Evolutionary conservation across 2,329 filamentous ascomycete species (phyloP).

Genomic region (Dissoconium aciculare): DNA sequence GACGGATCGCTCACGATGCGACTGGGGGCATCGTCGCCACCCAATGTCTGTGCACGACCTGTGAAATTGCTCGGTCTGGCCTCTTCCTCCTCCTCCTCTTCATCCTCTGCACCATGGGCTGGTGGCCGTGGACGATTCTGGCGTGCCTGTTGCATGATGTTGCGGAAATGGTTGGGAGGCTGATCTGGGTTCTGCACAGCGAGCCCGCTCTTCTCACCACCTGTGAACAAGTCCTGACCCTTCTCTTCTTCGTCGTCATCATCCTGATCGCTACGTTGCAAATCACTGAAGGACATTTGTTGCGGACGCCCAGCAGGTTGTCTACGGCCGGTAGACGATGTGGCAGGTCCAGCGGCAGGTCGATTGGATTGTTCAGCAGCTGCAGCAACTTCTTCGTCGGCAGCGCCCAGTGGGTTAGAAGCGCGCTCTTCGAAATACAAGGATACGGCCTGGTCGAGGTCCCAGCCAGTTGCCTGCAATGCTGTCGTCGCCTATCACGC

Average conservation of each 20-base stretch:
- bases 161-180: conserved; percentile 33
- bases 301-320: conserved; percentile 16
- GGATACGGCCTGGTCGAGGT: conserved; percentile 31
- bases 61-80: conserved; percentile 37
- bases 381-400: conserved; percentile 19
- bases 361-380: conserved; percentile 8
- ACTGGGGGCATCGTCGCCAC: conserved; percentile 61
- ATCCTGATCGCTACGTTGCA: conserved; percentile 36
- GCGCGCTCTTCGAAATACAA: conserved; percentile 32
- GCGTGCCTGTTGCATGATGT: conserved; percentile 35
- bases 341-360: conserved; percentile 5
- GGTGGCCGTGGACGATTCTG: conserved; percentile 43
- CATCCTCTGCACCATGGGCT: conserved; percentile 37
- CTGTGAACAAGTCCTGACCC: conserved; percentile 59
- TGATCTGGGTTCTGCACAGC: conserved; percentile 51
- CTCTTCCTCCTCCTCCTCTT: conserved; percentile 28
- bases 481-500: conserved; percentile 29
- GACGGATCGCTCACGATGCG: conserved; percentile 50
- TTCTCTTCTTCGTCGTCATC: conserved; percentile 49
- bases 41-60: conserved; percentile 60
- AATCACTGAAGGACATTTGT: conserved; percentile 31
- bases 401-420: conserved; percentile 22
- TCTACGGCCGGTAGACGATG: conserved; percentile 12
- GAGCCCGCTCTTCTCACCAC: conserved; percentile 70
- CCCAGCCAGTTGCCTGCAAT: conserved; percentile 31